Conservation (phyloP, 352 stramenopile species). For the Pythium dissimile region DNA sequence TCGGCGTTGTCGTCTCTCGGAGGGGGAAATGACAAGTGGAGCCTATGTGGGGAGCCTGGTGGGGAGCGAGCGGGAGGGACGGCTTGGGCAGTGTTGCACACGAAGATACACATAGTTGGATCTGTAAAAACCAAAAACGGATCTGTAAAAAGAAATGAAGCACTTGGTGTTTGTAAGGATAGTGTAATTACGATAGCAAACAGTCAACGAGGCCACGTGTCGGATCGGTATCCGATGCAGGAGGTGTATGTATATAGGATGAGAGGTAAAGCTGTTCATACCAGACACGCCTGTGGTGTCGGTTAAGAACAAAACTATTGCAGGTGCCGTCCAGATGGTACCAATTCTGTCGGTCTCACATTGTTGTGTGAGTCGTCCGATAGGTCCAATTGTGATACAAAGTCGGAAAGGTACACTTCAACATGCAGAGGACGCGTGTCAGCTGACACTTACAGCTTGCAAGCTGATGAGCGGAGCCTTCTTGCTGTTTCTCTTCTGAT, state of each 20-base stretch:
- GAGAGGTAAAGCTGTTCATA: background rate
- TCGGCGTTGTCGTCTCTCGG: constrained; percentile 17
- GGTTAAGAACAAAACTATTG: too few relatives aligned
- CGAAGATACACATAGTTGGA: constrained; percentile 1
- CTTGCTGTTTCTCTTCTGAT: too few relatives aligned
- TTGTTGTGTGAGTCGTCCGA: too few relatives aligned
- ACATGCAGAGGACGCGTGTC: too few relatives aligned
- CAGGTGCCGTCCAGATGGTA: background rate
- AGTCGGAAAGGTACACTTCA: too few relatives aligned
- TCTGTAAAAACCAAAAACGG: constrained; percentile 7
- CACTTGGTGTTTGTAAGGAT: constrained; percentile 20
- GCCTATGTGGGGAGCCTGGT: background rate
- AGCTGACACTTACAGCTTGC: too few relatives aligned
- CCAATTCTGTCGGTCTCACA: too few relatives aligned
- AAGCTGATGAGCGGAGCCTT: too few relatives aligned
- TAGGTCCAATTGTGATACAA: too few relatives aligned
- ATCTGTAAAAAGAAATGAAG: constrained; percentile 7
- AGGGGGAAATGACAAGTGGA: constrained; percentile 27
- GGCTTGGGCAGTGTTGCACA: constrained; percentile 11
- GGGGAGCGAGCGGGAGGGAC: constrained; percentile 4
- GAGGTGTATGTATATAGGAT: background rate
- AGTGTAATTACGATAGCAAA: constrained; percentile 4
- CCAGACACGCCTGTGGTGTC: too few relatives aligned
- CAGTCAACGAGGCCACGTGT: constrained; percentile 15
- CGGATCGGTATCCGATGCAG: constrained; percentile 3